Conservation (phyloP, 2,329 filamentous ascomycete genomes). For the Diaporthe sp. region DNA sequence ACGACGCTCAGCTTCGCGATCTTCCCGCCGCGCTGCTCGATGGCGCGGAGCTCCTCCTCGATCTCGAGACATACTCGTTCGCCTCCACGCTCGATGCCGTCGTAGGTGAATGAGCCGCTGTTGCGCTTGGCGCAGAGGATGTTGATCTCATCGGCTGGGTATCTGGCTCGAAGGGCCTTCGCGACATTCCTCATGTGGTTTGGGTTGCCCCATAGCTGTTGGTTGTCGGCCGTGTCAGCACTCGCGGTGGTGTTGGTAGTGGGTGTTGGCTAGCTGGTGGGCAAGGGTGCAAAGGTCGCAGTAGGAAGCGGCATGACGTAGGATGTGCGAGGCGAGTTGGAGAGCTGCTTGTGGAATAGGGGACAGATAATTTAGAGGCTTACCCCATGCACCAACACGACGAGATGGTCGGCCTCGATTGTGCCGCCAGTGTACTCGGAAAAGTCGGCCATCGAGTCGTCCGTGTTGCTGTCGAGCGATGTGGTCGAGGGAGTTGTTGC, state of each 20-base stretch:
- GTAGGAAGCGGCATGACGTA: conserved; percentile 17
- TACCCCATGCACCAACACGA: conserved; percentile 83
- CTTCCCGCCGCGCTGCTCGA: conserved; percentile 72
- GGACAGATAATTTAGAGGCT: conserved; percentile 47
- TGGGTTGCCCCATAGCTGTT: conserved; percentile 83
- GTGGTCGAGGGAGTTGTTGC: conserved; percentile 10
- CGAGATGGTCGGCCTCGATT: conserved; percentile 75
- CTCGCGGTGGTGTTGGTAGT: not conserved
- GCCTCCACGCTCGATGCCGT: conserved; percentile 76
- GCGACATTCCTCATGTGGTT: conserved; percentile 78
- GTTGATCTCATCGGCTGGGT: conserved; percentile 74
- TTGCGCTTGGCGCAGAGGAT: conserved; percentile 81
- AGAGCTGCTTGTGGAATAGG: conserved; percentile 1
- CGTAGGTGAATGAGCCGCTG: conserved; percentile 78
- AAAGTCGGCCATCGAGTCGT: conserved; percentile 50
- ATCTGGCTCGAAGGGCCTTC: conserved; percentile 71
- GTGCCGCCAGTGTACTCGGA: conserved; percentile 62
- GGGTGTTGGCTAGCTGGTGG: not conserved
- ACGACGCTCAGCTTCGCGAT: conserved; percentile 88
- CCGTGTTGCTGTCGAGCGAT: not conserved
- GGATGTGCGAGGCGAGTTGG: conserved; percentile 29
- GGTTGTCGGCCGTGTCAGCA: conserved; percentile 32
- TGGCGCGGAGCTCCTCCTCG: conserved; percentile 70
- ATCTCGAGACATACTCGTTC: conserved; percentile 77
- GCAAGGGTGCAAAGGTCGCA: not conserved